Conservation (phyloP, 2,329 filamentous ascomycete genomes). For the Microsporum canis region DNA sequence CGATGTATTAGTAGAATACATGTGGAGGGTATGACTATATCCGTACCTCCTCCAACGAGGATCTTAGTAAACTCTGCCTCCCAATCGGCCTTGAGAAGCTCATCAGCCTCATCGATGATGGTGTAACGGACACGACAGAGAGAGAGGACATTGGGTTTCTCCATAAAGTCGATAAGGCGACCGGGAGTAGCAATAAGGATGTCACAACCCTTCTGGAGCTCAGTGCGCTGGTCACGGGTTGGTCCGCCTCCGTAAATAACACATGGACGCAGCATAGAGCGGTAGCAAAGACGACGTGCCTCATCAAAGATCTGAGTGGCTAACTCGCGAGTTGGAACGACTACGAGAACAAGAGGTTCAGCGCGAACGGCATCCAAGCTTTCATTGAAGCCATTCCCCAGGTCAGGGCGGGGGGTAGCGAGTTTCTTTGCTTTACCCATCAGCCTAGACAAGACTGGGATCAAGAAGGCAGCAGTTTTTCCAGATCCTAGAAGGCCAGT, state of each 20-base stretch:
- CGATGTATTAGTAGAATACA: not conserved
- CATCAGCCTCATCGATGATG: conserved; percentile 89
- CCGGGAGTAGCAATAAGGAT: conserved; percentile 81
- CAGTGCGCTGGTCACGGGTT: conserved; percentile 53
- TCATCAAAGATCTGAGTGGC: conserved; percentile 93
- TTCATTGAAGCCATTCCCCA: conserved; percentile 42
- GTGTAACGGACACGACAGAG: conserved; percentile 39
- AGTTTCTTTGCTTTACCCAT: conserved; percentile 95
- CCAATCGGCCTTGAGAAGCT: conserved; percentile 76
- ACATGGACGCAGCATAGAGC: conserved; percentile 85
- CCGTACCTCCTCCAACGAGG: conserved; percentile 67
- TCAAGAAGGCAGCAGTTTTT: conserved; percentile 86
- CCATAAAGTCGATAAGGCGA: conserved; percentile 73
- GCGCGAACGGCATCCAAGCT: conserved; percentile 50
- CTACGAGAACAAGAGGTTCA: conserved; percentile 76
- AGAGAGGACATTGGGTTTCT: conserved; percentile 43
- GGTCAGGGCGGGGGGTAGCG: conserved; percentile 62
- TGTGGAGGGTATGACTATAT: not conserved
- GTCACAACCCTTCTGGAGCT: conserved; percentile 76
- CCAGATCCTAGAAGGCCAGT: conserved; percentile 59
- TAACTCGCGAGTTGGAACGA: conserved; percentile 80
- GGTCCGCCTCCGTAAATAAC: conserved; percentile 81
- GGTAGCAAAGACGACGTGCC: conserved; percentile 81
- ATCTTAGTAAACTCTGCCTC: conserved; percentile 62
- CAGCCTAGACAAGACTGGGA: conserved; percentile 77